Percentiles rank a stretch among this genome's conserved stretches.
These are phyloP conservation scores for Basipetospora chlamydospora DNA, from an alignment of 2,329 filamentous ascomycete species.

Conservation along the genomic window DNA sequence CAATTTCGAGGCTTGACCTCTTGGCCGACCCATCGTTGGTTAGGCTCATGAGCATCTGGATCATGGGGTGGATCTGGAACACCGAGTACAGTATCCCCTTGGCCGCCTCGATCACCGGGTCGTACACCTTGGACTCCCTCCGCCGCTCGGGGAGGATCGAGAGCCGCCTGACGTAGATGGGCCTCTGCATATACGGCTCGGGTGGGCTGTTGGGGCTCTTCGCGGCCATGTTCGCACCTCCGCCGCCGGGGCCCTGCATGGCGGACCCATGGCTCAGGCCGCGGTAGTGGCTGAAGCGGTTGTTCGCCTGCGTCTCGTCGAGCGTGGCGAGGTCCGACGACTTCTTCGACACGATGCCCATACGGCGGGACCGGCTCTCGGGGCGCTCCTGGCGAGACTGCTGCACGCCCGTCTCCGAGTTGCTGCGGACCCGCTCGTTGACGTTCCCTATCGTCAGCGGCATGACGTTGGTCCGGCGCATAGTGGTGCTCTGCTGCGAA, in stretches of 20 bases:
- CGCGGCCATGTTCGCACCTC: slow-evolving; percentile 15
- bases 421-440: slow-evolving; percentile 53
- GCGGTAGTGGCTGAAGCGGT: slow-evolving; percentile 52
- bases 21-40: slow-evolving; percentile 45
- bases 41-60: slow-evolving; percentile 49
- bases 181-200: slow-evolving; percentile 40
- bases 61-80: slow-evolving; percentile 54
- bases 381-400: slow-evolving; percentile 29
- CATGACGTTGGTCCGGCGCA: slow-evolving; percentile 59
- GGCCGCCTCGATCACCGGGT: slow-evolving; percentile 48
- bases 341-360: slow-evolving; percentile 48
- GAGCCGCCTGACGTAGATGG: slow-evolving; percentile 48
- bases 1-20: slow-evolving; percentile 49
- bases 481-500: slow-evolving; percentile 50
- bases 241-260: slow-evolving; percentile 38
- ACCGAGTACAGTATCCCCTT: slow-evolving; percentile 54
- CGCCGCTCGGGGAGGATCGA: slow-evolving; percentile 49
- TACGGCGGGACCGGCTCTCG: slow-evolving; percentile 43
- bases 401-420: slow-evolving; percentile 46
- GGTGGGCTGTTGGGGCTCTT: slow-evolving; percentile 46
- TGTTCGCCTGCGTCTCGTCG: slow-evolving; percentile 47
- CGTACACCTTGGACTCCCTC: slow-evolving; percentile 44
- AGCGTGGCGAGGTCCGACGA: slow-evolving; percentile 45
- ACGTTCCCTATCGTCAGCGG: slow-evolving; percentile 53
- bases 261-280: slow-evolving; percentile 55